These are phyloP conservation scores for Penicillium longicatenatum DNA, from an alignment of 495 filamentous ascomycete genomes.

Conservation along the genomic window DNA sequence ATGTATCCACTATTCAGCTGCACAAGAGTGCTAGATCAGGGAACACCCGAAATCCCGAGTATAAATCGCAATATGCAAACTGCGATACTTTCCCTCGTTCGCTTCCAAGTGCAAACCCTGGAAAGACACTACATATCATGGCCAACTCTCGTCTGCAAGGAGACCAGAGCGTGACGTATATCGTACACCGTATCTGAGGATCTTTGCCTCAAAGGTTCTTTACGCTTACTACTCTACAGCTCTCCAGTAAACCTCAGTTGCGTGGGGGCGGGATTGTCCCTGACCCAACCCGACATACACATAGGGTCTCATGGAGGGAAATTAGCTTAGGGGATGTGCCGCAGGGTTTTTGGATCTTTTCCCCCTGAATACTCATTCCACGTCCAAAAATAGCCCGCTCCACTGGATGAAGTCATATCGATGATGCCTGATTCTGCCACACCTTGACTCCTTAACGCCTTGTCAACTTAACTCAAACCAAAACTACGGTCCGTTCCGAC, in stretches of 20 bases:
- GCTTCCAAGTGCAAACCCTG: too few relatives aligned
- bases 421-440: not conserved
- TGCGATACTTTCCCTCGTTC: too few relatives aligned
- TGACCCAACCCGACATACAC: constrained; percentile 14
- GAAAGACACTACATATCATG: not conserved
- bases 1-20: constrained; percentile 24
- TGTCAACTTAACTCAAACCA: not conserved
- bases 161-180: constrained; percentile 13
- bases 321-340: not conserved
- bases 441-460: not conserved
- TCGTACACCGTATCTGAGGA: not conserved
- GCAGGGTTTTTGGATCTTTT: not conserved
- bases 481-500: not conserved
- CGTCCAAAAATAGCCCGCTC: constrained; percentile 18
- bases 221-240: too few relatives aligned
- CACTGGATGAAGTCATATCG: constrained; percentile 7
- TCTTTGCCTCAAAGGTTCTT: not conserved
- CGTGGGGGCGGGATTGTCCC: constrained; percentile 12
- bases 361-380: not conserved
- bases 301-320: not conserved
- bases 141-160: constrained; percentile 16
- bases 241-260: too few relatives aligned
- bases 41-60: too few relatives aligned
- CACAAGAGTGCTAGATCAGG: not conserved
- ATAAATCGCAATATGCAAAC: too few relatives aligned